Evolutionary conservation across 1,284 basidiomycete species (phyloP).

Genomic region (Trichosporon inkin): DNA sequence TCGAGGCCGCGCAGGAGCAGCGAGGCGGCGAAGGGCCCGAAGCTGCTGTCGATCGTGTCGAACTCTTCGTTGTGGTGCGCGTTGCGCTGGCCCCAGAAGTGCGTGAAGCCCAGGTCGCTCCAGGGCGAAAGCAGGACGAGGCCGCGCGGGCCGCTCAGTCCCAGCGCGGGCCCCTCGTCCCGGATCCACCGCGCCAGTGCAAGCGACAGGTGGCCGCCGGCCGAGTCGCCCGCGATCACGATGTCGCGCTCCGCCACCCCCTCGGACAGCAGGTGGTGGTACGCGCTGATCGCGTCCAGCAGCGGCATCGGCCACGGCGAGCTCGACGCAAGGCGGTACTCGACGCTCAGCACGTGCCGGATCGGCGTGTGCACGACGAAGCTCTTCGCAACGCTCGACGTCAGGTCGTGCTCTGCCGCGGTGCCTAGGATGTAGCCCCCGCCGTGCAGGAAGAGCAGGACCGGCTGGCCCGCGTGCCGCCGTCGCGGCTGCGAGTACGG

Average conservation of each 20-base stretch:
- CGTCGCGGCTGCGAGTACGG: slow-evolving; percentile 17
- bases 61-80: slow-evolving; percentile 31
- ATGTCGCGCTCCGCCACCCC: slow-evolving; percentile 58
- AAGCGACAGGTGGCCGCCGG: slow-evolving; percentile 65
- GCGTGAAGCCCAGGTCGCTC: slow-evolving; percentile 55
- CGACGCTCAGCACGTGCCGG: slow-evolving; percentile 42
- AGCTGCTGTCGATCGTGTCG: slow-evolving; percentile 44
- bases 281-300: slow-evolving; percentile 61
- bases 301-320: slow-evolving; percentile 61
- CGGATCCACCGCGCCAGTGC: slow-evolving; percentile 47
- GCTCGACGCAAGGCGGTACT: slow-evolving; percentile 38
- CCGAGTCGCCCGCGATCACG: slow-evolving; percentile 63
- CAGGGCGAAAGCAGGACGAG: slow-evolving; percentile 61
- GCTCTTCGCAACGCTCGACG: slow-evolving; percentile 36
- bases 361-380: slow-evolving; percentile 39
- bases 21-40: slow-evolving; percentile 44
- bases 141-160: slow-evolving; percentile 51
- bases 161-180: slow-evolving; percentile 32
- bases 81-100: slow-evolving; percentile 37
- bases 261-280: slow-evolving; percentile 58
- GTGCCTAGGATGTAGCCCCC: slow-evolving; percentile 45
- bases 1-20: slow-evolving; percentile 41
- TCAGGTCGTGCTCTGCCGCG: slow-evolving; percentile 41
- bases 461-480: slow-evolving; percentile 33
- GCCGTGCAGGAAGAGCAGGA: slow-evolving; percentile 43